Evolutionary conservation across 2,329 filamentous ascomycete species (phyloP), one percentile per base, ranked within the genome.

Genomic region (Cladosporium sphaerospermum): DNA sequence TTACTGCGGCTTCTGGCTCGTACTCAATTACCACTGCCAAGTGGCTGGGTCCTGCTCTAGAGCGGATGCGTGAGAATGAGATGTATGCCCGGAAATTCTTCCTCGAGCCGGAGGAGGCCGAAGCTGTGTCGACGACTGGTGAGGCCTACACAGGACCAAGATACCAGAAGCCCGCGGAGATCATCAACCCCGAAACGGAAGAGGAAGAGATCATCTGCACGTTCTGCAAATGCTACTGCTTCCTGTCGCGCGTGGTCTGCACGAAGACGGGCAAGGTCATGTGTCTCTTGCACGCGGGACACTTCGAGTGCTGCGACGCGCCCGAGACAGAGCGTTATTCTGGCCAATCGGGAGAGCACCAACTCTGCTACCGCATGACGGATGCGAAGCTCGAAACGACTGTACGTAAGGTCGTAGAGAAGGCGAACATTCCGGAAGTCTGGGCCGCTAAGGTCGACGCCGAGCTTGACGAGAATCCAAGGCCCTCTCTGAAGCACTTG

Each of bases 171-270:
- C 76, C 61, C 75, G 83, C 64, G 67, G 88, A 53, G 80, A 88
- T 58, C 53, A 69, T 62, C 61, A 64, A 47, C 8, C 67, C 73
- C 19, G 85, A 93, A 53, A 80, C 95, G 1, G 81, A 86, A 3
- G 93, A 99, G 65, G 92, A 97, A 59, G 90, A 96, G 60, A 90
- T 95, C 67, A 88, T 93, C 57, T 97, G 93, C 73, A 79, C 79
- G 40, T 88, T 89, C 70, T 99, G 93, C 80, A 97, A 97, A 70
- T 82, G 86, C 0, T 97, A 91, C 71, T 85, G 86, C 65, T 97
- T 92, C 69, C 77, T 97, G 23, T 96, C 93, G 31, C 85, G 92
- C 61, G 95, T 95, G 70, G 85, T 86, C 61, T 99, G 93, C 69
- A 76, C 85, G 54, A 87, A 84, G 59, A 86, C 86, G 3, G 87